Evolutionary conservation across 176 grass and related monocot genomes (phyloP), one percentile per base, ranked within the genome.

Genomic region (Poa annua): DNA sequence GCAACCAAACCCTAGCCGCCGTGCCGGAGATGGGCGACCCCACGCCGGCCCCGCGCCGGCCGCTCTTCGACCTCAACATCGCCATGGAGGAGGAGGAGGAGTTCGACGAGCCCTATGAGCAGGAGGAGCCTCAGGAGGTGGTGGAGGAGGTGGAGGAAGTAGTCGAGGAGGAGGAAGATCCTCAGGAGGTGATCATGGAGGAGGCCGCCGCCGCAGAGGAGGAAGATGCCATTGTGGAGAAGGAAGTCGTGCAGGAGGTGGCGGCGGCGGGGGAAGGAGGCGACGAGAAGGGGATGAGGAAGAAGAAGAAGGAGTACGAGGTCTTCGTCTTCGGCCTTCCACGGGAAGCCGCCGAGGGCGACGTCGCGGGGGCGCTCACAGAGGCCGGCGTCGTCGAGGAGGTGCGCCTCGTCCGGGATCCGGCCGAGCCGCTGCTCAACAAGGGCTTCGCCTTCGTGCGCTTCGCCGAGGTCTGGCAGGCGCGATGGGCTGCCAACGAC

Each of bases 1-100:
- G 8, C 38, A 1, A 25, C 38, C 65, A 90, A 90, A 90, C 88
- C 88, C 88, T 90, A 86, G 84, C n/a, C 26, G 57, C 54, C 74
- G 54, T 49, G 69, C 25, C 84, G 79, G 88, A 66, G 63, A 89
- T 82, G 66, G 88, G 16, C 10, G 49, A 54, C n/a, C 76, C 66
- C 26, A 38, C 57, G 74, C 74, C 26, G 21, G 42, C 55, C 45
- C 66, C 44, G 35, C 84, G 80, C 66, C 26, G 29, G 15, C 85
- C 85, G 47, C 84, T 86, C 20, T 90, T 90, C 80, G 88, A 90
- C 74, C 88, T 90, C 66, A 90, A 86, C 88, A 60, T 90, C 49
- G 80, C 88, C 67, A 84, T 73, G 49, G 80, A 90, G 21, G 88
- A 89, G 11, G 76, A 73, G 67, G 84, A 56, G 66, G 59, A 33